phyloP scores from a whole-genome alignment of 805 yeast genomes.

The Naumovozyma castellii region DNA sequence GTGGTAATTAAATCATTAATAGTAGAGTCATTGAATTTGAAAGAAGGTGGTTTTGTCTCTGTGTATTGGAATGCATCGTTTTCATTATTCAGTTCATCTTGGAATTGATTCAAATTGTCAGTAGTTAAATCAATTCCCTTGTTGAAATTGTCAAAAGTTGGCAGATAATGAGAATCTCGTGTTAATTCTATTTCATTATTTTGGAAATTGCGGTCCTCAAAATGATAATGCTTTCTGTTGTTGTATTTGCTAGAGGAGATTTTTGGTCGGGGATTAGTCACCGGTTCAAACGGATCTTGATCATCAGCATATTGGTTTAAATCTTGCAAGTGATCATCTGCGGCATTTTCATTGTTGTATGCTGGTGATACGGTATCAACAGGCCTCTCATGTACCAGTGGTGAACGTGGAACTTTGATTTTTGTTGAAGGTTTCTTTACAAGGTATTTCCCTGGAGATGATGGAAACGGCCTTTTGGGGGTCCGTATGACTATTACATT shows the following conservation, averaged over 20 bases:
- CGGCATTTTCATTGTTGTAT: too few relatives aligned
- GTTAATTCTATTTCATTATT: slow-evolving; percentile 1
- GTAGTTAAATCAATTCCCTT: background rate
- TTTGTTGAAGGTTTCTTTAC: background rate
- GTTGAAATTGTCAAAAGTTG: background rate
- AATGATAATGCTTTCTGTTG: too few relatives aligned
- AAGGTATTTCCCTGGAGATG: background rate
- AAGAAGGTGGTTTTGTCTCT: slow-evolving; percentile 4
- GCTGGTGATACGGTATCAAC: too few relatives aligned
- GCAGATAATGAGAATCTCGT: slow-evolving; percentile 1
- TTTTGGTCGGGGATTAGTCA: too few relatives aligned
- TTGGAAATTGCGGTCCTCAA: background rate
- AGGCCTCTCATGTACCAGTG: too few relatives aligned
- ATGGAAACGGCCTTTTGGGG: slow-evolving; percentile 3
- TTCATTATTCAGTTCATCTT: background rate
- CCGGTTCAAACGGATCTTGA: too few relatives aligned
- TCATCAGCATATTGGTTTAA: too few relatives aligned
- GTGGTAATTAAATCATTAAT: slow-evolving; percentile 17
- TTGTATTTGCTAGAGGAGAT: too few relatives aligned
- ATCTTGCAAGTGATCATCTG: too few relatives aligned
- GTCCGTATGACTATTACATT: slow-evolving; percentile 13
- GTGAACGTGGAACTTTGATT: too few relatives aligned
- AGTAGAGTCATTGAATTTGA: slow-evolving; percentile 11
- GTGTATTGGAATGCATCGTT: slow-evolving; percentile 1
- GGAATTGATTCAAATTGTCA: background rate